A percentile compares a stretch with the other conserved stretches of the same genome.
phyloP scores from a whole-genome alignment of 169 alveolate genomes.

The Eimeria mitis region DNA sequence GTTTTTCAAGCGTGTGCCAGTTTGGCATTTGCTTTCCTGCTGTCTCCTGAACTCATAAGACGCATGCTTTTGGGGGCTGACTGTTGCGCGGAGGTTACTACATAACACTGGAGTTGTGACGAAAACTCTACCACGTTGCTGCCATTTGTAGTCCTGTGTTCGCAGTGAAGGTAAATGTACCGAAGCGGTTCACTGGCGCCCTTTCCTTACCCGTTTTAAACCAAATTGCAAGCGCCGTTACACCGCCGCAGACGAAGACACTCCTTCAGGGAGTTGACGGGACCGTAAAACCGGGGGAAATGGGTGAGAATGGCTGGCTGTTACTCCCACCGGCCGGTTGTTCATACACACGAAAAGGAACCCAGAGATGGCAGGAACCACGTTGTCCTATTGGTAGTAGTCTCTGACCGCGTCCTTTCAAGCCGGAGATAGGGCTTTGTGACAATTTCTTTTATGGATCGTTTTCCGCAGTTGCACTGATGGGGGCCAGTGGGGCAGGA shows the following conservation, averaged over 20 bases:
- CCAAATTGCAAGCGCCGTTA: slow-evolving; percentile 29
- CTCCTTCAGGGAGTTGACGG: slow-evolving; percentile 80
- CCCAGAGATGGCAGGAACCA: not conserved
- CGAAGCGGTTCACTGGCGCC: slow-evolving; percentile 50
- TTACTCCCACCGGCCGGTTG: not conserved
- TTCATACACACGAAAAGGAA: not conserved
- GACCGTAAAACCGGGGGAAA: slow-evolving; percentile 80
- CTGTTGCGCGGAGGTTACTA: not conserved
- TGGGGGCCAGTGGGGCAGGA: slow-evolving; percentile 95
- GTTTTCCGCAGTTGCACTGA: slow-evolving; percentile 85
- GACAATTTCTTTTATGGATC: not conserved
- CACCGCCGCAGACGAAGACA: slow-evolving; percentile 25
- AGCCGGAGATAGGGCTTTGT: not conserved
- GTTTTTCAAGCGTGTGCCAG: not conserved
- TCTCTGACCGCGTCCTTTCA: not conserved
- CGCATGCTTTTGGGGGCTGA: not conserved
- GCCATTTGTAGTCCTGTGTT: not conserved
- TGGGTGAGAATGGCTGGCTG: slow-evolving; percentile 74
- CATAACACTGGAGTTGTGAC: not conserved
- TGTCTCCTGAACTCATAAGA: not conserved
- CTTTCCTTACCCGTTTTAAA: slow-evolving; percentile 16
- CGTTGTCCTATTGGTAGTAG: not conserved
- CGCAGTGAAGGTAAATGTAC: slow-evolving; percentile 51
- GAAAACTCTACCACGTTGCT: not conserved
- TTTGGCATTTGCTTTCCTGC: not conserved